A percentile compares a stretch with the other conserved stretches of the same genome.
phyloP scores from a whole-genome alignment of 352 stramenopile genomes.

The Phytophthora tubulina region DNA sequence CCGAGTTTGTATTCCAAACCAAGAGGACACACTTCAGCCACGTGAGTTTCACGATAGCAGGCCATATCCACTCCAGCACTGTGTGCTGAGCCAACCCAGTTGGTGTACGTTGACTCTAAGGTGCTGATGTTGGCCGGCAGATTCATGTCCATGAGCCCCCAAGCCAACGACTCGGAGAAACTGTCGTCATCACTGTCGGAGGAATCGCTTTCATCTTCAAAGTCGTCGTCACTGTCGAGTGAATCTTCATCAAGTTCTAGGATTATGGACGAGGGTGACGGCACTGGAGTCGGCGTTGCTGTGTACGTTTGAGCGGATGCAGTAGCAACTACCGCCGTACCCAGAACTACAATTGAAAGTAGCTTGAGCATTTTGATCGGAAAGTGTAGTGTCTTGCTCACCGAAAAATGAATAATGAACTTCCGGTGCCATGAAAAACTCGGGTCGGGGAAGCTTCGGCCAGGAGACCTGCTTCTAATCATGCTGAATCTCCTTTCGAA shows the following conservation, averaged over 20 bases:
- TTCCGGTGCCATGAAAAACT: background rate
- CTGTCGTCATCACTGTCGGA: constrained; percentile 1
- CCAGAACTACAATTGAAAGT: background rate
- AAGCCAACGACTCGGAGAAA: background rate
- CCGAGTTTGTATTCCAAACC: constrained; percentile 60
- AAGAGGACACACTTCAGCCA: constrained; percentile 35
- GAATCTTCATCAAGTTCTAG: constrained; percentile 1
- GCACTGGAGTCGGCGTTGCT: background rate
- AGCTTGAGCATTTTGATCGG: constrained; percentile 12
- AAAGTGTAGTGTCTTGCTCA: too few species aligned
- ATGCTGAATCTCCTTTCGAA: constrained; percentile 27
- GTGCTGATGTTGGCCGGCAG: constrained; percentile 19
- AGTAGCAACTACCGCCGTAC: background rate
- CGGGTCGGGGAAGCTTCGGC: background rate
- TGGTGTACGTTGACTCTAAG: constrained; percentile 24
- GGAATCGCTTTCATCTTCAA: background rate
- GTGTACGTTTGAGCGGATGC: constrained; percentile 1
- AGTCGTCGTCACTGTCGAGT: constrained; percentile 1
- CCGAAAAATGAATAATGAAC: constrained; percentile 22
- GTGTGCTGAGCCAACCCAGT: constrained; percentile 17
- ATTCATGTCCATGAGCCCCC: constrained; percentile 14
- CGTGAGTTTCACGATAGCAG: constrained; percentile 58
- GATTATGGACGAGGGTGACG: background rate
- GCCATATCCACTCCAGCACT: constrained; percentile 38
- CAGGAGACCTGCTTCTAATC: background rate